Evolutionary conservation across 441 rosid genomes (phyloP), one percentile per base, ranked within the genome.

Genomic region (Raphanus hybrid): DNA sequence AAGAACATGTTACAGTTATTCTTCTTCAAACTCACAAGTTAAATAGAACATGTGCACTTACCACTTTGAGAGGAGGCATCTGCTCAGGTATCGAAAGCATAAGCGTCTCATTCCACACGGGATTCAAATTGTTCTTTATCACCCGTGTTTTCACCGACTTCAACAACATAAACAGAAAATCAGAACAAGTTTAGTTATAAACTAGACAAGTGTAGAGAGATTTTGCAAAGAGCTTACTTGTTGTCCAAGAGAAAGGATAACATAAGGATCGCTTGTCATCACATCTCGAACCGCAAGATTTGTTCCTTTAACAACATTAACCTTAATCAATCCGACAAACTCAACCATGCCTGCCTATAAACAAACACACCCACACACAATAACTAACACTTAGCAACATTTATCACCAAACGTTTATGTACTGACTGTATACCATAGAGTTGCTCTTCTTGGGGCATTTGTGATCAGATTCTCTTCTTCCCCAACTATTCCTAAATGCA

Each of bases 261-360:
- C 99, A 76, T 93, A 96, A 1, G 99, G 98, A 75, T 96, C 99
- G 5, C 99, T 96, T 8, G 91, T 91, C 84, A 89, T 67, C 77
- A 96, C 84, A 76, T 96, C 99, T 74, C 99, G 90, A 64, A 96
- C 83, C 16, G 89, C 98, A 35, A 96, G 90, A 78, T 96, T 96
- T 71, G 96, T 93, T 83, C 99, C 99, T 86, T 83, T 89, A 39
- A 96, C 97, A 16, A 96, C 98, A 74, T 92, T 93, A 75, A 93
- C 99, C 84, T 91, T 93, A 65, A 96, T 89, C 66, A 96, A 83
- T 59, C 99, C 99, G 72, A 96, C 82, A 83, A 96, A 96, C 86
- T 93, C 99, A 73, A 96, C 85, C 99, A 96, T 96, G 43, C 97
- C 97, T 64, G 92, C 97, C 99, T 96, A 82, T 80, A 87, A 82